Evolutionary conservation across 768 basidiomycete species (phyloP).

Genomic region (Xerocomellus dryophilus): DNA sequence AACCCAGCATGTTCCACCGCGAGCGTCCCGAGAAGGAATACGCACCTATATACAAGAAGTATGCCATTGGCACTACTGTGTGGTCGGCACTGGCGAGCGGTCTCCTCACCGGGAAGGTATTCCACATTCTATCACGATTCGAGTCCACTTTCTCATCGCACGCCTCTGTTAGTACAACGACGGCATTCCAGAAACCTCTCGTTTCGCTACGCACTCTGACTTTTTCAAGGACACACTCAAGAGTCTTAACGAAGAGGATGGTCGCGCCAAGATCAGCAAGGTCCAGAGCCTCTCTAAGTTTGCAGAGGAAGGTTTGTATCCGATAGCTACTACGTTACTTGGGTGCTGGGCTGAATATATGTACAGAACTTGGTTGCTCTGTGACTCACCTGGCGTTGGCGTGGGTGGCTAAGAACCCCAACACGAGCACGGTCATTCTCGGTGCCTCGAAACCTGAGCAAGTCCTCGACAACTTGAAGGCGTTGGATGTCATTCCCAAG

Average conservation of each 20-base stretch:
- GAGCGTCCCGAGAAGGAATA: slow-evolving; percentile 56
- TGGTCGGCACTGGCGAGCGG: slow-evolving; percentile 58
- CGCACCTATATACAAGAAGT: slow-evolving; percentile 43
- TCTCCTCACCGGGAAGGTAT: slow-evolving; percentile 51
- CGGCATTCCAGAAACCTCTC: slow-evolving; percentile 50
- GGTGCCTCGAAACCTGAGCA: slow-evolving; percentile 50
- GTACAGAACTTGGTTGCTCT: slow-evolving; percentile 42
- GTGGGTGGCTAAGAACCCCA: slow-evolving; percentile 51
- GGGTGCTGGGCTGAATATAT: background rate
- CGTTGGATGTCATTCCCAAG: slow-evolving; percentile 53
- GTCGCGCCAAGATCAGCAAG: slow-evolving; percentile 46
- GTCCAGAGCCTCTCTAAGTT: slow-evolving; percentile 46
- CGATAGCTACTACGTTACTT: background rate
- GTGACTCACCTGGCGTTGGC: slow-evolving; percentile 54
- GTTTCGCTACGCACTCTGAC: slow-evolving; percentile 46
- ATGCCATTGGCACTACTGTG: slow-evolving; percentile 47
- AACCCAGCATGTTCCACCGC: slow-evolving; percentile 47
- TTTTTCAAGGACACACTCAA: slow-evolving; percentile 47
- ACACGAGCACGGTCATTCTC: slow-evolving; percentile 46
- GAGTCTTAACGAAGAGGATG: slow-evolving; percentile 40
- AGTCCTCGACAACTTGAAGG: slow-evolving; percentile 47
- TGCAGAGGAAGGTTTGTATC: slow-evolving; percentile 35
- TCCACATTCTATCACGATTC: background rate
- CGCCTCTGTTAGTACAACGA: slow-evolving; percentile 39
- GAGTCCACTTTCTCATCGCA: background rate